These are phyloP conservation scores for Alternaria longipes DNA, from an alignment of 2,329 filamentous ascomycete species.

Conservation along the genomic window DNA sequence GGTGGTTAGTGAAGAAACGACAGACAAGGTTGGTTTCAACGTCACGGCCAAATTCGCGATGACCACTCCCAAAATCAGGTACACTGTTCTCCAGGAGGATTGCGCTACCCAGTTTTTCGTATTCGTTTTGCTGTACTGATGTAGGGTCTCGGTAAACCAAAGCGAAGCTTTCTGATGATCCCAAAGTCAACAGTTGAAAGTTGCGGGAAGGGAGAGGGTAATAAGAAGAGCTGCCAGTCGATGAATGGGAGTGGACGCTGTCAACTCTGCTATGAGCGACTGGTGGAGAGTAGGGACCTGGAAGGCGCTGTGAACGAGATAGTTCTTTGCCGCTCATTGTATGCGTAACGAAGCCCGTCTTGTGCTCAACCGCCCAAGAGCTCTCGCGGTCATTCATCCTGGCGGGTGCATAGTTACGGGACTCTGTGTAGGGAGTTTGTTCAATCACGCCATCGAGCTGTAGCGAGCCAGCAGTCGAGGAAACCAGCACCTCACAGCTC, in stretches of 20 bases:
- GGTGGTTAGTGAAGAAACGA: background rate
- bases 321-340: background rate
- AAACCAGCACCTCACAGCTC: background rate
- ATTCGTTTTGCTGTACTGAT: background rate
- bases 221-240: background rate
- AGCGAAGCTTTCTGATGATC: background rate
- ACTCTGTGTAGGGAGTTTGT: background rate
- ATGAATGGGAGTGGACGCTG: background rate
- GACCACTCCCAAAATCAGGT: background rate
- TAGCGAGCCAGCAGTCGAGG: background rate
- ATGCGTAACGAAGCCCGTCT: background rate
- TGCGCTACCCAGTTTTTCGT: background rate
- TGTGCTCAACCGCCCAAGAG: background rate
- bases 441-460: background rate
- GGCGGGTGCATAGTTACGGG: background rate
- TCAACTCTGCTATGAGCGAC: background rate
- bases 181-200: background rate
- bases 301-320: background rate
- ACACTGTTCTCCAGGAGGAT: background rate
- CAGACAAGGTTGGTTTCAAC: slow-evolving; percentile 8
- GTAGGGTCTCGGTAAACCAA: background rate
- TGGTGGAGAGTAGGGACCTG: background rate
- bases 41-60: slow-evolving; percentile 10
- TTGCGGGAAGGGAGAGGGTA: background rate
- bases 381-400: background rate